A percentile compares a stretch with the other conserved stretches of the same genome.
phyloP scores from a whole-genome alignment of 495 filamentous ascomycete species.

The Tuber indicum region DNA sequence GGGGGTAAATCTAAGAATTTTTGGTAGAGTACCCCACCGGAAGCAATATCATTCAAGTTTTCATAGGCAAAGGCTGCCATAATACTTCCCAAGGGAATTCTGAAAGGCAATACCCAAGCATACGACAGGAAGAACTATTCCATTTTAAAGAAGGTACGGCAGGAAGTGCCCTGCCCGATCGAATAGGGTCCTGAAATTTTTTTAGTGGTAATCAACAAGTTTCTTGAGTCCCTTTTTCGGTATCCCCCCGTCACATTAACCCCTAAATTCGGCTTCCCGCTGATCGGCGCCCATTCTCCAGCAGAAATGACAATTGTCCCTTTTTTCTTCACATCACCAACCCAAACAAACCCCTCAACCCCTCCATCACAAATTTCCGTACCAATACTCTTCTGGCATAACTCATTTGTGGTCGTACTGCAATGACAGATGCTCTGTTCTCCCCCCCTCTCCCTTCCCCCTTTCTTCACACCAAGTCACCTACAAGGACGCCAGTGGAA shows the following conservation, averaged over 20 bases:
- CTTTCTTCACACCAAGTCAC: background rate
- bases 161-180: background rate
- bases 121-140: background rate
- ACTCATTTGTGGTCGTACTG: background rate
- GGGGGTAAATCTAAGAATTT: background rate
- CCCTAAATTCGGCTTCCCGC: background rate
- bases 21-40: background rate
- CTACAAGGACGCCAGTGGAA: background rate
- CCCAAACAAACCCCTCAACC: background rate
- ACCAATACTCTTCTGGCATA: background rate
- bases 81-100: background rate
- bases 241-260: background rate
- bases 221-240: background rate
- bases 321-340: background rate
- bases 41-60: background rate
- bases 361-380: background rate
- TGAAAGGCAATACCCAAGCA: background rate
- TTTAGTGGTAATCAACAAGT: background rate
- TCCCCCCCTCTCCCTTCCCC: too few species aligned
- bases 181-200: background rate
- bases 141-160: background rate
- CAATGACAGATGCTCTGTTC: background rate
- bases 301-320: background rate
- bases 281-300: background rate
- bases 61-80: background rate